These are phyloP conservation scores for Chlamydomonas applanata DNA, from an alignment of 139 green algal species.

Conservation along the genomic window DNA sequence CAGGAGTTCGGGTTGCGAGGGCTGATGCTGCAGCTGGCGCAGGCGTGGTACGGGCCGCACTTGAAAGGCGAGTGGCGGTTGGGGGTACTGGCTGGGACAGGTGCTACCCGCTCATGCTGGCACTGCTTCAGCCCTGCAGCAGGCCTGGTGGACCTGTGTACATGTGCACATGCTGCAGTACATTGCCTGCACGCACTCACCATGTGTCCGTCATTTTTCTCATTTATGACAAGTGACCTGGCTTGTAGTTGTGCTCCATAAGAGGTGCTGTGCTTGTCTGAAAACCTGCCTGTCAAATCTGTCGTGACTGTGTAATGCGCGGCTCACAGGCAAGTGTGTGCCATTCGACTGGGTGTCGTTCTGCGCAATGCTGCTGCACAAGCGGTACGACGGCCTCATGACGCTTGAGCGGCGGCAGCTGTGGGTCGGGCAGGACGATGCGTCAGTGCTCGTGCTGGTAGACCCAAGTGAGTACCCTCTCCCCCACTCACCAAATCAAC, in stretches of 20 bases:
- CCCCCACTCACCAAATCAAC: background rate
- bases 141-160: too few relatives aligned
- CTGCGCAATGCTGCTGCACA: slow-evolving; percentile 31
- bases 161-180: too few relatives aligned
- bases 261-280: too few relatives aligned
- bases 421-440: slow-evolving; percentile 27
- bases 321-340: slow-evolving; percentile 49
- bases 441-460: slow-evolving; percentile 27
- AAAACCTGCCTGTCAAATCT: too few relatives aligned
- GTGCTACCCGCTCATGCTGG: background rate
- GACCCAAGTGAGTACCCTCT: slow-evolving; percentile 8
- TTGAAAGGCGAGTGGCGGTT: slow-evolving; percentile 8
- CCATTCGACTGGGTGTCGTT: slow-evolving; percentile 51
- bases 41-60: slow-evolving; percentile 30
- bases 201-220: too few relatives aligned
- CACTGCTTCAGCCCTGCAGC: too few relatives aligned
- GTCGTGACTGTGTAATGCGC: too few relatives aligned
- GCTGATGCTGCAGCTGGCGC: slow-evolving; percentile 19
- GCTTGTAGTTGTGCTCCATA: too few relatives aligned
- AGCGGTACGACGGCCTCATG: slow-evolving; percentile 9
- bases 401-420: slow-evolving; percentile 20
- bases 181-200: too few relatives aligned
- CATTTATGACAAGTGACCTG: too few relatives aligned
- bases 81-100: background rate
- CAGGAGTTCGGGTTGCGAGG: slow-evolving; percentile 15